A percentile compares a stretch with the other conserved stretches of the same genome.
These are phyloP conservation scores for Populus tremula DNA, from an alignment of 345 rosid species.

Conservation along the genomic window DNA sequence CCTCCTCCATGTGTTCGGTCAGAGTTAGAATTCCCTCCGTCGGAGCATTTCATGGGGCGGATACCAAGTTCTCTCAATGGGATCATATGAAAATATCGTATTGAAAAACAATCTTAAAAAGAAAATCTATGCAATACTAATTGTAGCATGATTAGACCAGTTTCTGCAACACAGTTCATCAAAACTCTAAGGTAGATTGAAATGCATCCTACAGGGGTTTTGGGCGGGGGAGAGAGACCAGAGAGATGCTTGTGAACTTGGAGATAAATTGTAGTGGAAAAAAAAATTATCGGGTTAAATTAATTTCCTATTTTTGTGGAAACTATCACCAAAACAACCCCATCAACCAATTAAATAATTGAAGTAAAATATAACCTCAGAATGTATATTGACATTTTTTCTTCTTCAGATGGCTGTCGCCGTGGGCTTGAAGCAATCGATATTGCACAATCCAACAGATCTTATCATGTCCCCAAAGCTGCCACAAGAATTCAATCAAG, in stretches of 20 bases:
- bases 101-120: background rate
- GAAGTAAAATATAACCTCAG: conserved; percentile 26
- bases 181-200: background rate
- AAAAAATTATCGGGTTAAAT: conserved; percentile 12
- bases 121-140: background rate
- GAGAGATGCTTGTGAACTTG: conserved; percentile 1
- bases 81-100: background rate
- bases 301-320: conserved; percentile 30
- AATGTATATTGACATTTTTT: conserved; percentile 23
- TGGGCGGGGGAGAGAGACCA: background rate
- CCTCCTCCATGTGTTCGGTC: background rate
- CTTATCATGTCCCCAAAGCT: conserved; percentile 86
- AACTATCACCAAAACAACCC: conserved; percentile 26
- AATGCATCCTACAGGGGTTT: background rate
- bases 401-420: conserved; percentile 43
- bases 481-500: conserved; percentile 26
- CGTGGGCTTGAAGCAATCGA: conserved; percentile 84
- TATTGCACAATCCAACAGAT: conserved; percentile 83
- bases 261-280: conserved; percentile 12
- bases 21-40: background rate
- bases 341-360: conserved; percentile 14
- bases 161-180: background rate
- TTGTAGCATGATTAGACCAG: background rate
- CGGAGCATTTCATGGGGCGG: background rate
- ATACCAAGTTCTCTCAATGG: background rate